Evolutionary conservation across 192 early-diverging fungal genomes (phyloP), one percentile per base, ranked within the genome.

Genomic region (Rhizoclosmatium sp.): DNA sequence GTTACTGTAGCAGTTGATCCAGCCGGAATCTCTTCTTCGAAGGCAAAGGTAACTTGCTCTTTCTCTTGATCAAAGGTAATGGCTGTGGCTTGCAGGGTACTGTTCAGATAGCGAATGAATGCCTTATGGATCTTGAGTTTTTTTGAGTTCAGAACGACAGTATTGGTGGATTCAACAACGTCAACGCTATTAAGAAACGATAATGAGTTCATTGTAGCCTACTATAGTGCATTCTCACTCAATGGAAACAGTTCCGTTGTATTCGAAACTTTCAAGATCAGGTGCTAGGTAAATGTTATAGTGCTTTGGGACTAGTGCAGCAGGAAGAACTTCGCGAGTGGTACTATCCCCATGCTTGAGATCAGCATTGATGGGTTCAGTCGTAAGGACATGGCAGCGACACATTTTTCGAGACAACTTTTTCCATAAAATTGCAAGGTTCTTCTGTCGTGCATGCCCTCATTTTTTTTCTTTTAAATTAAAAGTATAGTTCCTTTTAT

Each of bases 241-340:
- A 72, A 96, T 90, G 68, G 82, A 85, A 54, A 95, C 96, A 60
- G 85, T 83, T 66, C 97, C 97, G n/a, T 87, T 83, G 81, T 94
- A 97, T 7, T 88, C 89, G 71, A 96, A 95, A 40, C 87, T 83
- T n/a, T 88, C 88, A 12, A 71, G 42, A 80, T 94, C 87, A 0
- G 93, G 93, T 10, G 89, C 91, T 9, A 95, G 80, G 4, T 87
- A 85, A 45, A 94, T 83, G 76, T 92, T 89, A 82, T 95, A 95
- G 79, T 94, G 91, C 41, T 83, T 78, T 4, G 93, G 94, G 46
- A 85, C 88, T 56, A 94, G 91, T 73, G 89, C 93, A 69, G 89
- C 92, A 41, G 93, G 94, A 46, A 94, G 89, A 47, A 94, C 86
- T 82, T 93, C 89, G n/a, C 70, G 14, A 31, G 31, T 31, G 31